Conservation (phyloP, 2,329 filamentous ascomycete species). For the Aspergillus tubingensis region DNA sequence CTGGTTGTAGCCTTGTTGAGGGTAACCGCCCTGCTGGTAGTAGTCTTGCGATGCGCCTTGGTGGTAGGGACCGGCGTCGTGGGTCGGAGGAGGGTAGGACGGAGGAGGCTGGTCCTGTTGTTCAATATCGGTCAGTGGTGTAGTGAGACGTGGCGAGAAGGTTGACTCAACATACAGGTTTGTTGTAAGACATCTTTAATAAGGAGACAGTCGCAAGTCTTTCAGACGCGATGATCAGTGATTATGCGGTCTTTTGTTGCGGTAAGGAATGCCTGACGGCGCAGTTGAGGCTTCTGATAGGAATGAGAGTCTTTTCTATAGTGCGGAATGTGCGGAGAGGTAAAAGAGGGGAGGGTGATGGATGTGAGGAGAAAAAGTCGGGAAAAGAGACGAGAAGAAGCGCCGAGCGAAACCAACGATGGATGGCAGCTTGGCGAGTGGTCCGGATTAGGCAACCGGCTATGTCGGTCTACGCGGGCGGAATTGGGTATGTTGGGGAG, state of each 20-base stretch:
- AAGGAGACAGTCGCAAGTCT: not conserved
- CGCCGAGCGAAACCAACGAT: not conserved
- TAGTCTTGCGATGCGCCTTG: slow-evolving; percentile 36
- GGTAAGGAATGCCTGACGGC: not conserved
- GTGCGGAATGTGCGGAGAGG: not conserved
- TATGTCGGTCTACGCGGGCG: not conserved
- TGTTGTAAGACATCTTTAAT: slow-evolving; percentile 35
- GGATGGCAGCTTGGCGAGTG: slow-evolving; percentile 4
- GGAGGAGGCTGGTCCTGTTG: slow-evolving; percentile 38
- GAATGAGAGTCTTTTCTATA: not conserved
- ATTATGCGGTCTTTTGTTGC: not conserved
- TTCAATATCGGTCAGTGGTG: not conserved
- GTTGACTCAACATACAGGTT: slow-evolving; percentile 29
- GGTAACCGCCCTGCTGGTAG: slow-evolving; percentile 28
- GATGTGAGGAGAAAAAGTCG: not conserved
- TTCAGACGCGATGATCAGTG: not conserved
- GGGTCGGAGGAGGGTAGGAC: slow-evolving; percentile 38
- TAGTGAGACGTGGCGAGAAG: not conserved
- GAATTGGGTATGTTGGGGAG: not conserved
- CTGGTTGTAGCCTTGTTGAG: slow-evolving; percentile 19
- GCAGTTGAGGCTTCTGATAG: not conserved
- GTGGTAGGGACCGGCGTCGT: slow-evolving; percentile 35
- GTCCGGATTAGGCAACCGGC: slow-evolving; percentile 8
- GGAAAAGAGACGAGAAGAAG: slow-evolving; percentile 1
- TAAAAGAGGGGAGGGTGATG: not conserved